Conservation (phyloP, 768 basidiomycete genomes). For the Nidularia pulvinata region DNA sequence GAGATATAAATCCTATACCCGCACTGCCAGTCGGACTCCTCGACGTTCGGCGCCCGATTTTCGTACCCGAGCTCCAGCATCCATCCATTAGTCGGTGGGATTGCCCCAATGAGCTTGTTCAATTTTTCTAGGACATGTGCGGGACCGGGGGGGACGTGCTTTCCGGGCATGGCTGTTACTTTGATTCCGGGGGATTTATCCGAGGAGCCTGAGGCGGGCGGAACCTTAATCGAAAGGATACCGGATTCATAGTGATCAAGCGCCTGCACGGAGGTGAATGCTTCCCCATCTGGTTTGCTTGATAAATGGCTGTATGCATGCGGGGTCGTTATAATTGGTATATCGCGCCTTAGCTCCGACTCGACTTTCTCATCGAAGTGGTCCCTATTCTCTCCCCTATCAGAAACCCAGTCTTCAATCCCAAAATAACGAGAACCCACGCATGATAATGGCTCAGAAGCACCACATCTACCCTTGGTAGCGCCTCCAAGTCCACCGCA, state of each 20-base stretch:
- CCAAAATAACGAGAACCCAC: not conserved
- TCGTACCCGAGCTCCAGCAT: slow-evolving; percentile 4
- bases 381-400: slow-evolving; percentile 1
- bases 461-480: slow-evolving; percentile 2
- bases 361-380: slow-evolving; percentile 5
- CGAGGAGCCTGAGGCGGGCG: not conserved
- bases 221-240: not conserved
- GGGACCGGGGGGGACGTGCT: slow-evolving; percentile 7
- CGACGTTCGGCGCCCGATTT: too few relatives aligned
- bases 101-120: slow-evolving; percentile 1
- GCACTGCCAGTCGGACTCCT: not conserved
- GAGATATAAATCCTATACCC: slow-evolving; percentile 6
- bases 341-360: not conserved
- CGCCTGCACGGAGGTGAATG: slow-evolving; percentile 1
- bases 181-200: not conserved
- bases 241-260: slow-evolving; percentile 3
- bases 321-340: slow-evolving; percentile 5
- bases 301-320: slow-evolving; percentile 4
- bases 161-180: slow-evolving; percentile 5
- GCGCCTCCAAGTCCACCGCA: slow-evolving; percentile 4
- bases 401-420: too few relatives aligned
- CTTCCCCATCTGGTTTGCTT: not conserved
- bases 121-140: not conserved
- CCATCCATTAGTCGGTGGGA: slow-evolving; percentile 6
- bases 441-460: slow-evolving; percentile 5